Percentiles rank a stretch among this genome's conserved stretches.
Conservation (phyloP, 805 yeast species). For the Cyberlindnera japonica region DNA sequence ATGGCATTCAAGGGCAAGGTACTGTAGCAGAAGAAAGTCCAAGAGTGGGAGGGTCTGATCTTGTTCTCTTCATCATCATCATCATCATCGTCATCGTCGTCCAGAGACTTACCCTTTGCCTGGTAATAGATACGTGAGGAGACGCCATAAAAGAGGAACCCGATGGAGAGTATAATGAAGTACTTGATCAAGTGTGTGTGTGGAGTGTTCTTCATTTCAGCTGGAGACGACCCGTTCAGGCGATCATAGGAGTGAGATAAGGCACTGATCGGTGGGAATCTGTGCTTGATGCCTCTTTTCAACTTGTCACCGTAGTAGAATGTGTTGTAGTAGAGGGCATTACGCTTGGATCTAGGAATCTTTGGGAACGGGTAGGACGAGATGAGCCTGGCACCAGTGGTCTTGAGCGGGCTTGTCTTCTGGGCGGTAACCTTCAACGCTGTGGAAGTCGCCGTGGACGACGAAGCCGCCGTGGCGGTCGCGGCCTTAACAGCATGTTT, state of each 20-base stretch:
- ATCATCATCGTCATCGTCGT: conserved; percentile 25
- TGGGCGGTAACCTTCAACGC: conserved; percentile 10
- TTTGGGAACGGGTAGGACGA: conserved; percentile 43
- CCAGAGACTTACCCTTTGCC: conserved; percentile 20
- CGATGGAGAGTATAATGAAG: conserved; percentile 28
- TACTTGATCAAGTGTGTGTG: conserved; percentile 26
- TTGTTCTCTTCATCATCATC: conserved; percentile 25
- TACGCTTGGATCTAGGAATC: conserved; percentile 55
- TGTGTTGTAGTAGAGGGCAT: conserved; percentile 45
- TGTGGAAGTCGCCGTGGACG: conserved; percentile 9
- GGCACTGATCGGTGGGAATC: conserved; percentile 28
- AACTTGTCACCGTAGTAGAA: conserved; percentile 34
- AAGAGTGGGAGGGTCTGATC: conserved; percentile 66
- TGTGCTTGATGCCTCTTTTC: conserved; percentile 28
- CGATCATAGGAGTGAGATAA: conserved; percentile 23
- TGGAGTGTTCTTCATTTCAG: conserved; percentile 13
- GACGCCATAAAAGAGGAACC: conserved; percentile 28
- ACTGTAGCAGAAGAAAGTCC: conserved; percentile 87
- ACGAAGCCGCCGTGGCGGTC: conserved; percentile 12
- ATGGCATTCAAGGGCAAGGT: conserved; percentile 88
- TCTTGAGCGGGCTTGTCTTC: conserved; percentile 9
- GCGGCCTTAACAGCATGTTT: conserved; percentile 10
- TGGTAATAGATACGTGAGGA: conserved; percentile 28
- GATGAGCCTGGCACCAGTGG: conserved; percentile 20
- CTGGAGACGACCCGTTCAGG: conserved; percentile 22